Evolutionary conservation across 2,329 filamentous ascomycete species (phyloP), one percentile per base, ranked within the genome.

Genomic region (Cladophialophora chaetospira): DNA sequence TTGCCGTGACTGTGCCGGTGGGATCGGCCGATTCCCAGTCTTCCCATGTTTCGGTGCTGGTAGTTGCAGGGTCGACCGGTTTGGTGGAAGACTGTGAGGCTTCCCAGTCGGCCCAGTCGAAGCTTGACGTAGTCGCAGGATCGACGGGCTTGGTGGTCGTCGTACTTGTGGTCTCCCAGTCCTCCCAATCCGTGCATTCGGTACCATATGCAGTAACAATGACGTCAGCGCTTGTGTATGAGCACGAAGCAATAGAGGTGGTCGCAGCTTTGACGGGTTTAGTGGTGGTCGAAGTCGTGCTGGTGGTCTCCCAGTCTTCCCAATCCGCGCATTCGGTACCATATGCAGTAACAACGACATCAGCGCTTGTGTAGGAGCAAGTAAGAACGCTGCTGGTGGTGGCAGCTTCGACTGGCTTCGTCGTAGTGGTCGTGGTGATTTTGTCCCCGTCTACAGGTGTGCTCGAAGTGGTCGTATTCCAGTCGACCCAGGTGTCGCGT

Each of bases 121-220:
- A 48, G 25, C 5, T 44, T 21, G 25, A 17, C 29, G 19, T 81
- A 62, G 73, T 75, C 63, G 77, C 75, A 55, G 72, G 44, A 26
- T 40, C 57, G 3, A 55, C 75, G 64, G 85, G 86, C 66, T 80
- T 79, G 21, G 23, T 13, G 15, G 36, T 28, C 9, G 28, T 28
- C 21, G 10, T 9, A 2, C 19, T 23, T 25, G 17, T 52, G 50
- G 43, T 62, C 38, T 51, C 50, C 55, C 55, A 59, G 46, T 86
- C 84, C 49, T 87, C 87, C 82, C 84, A 89, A 66, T 82, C 82
- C 56, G n/a, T n/a, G n/a, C n/a, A n/a, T n/a, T n/a, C n/a, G n/a
- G n/a, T n/a, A n/a, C n/a, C n/a, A n/a, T n/a, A n/a, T n/a, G n/a
- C n/a, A n/a, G n/a, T n/a, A n/a, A n/a, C n/a, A n/a, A n/a, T n/a